Evolutionary conservation across 2,329 filamentous ascomycete genomes (phyloP), one percentile per base, ranked within the genome.

Genomic region (Monosporascus sp.): DNA sequence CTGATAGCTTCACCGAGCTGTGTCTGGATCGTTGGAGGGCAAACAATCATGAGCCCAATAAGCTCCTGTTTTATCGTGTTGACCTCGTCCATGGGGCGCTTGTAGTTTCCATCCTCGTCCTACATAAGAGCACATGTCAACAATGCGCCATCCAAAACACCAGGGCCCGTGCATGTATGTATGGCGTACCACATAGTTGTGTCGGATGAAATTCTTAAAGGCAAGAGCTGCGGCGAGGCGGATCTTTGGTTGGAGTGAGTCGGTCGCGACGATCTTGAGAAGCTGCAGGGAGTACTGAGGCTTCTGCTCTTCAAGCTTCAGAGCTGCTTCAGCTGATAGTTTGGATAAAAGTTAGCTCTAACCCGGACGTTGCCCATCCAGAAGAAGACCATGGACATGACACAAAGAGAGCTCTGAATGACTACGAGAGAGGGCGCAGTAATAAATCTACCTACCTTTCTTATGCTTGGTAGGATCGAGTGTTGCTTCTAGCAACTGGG

Each of bases 171-270:
- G 11, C 2, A 34, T 34, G 3, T 34, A 34, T 34, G 31, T 34
- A 34, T 34, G 31, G 31, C 83, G 62, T 73, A 87, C 85, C 63
- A 90, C 89, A 84, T 95, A 99, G 77, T 91, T 94, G 68, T 88
- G 84, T 71, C 89, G 88, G 67, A 99, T 91, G 72, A 96, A 96
- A 77, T 99, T 99, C 75, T 99, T 99, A 82, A 99, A 99, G 76
- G 89, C 94, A 55, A 99, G 80, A 27, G 94, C 90, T 64, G 89
- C 90, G 6, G 93, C 84, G 42, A 99, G 84, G 57, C 94, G 86
- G 56, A 89, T 94, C 64, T 89, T 93, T 59, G 79, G 74, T 41
- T 90, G 85, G 58, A 88, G 82, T 42, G 81, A 76, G 53, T 85
- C 82, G 60, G 87, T 84, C 58, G 89, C 90, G 64, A 96, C 90